Percentiles rank a stretch among this genome's conserved stretches.
Conservation (phyloP, 2,329 filamentous ascomycete genomes). For the Phaeomoniella chlamydospora region DNA sequence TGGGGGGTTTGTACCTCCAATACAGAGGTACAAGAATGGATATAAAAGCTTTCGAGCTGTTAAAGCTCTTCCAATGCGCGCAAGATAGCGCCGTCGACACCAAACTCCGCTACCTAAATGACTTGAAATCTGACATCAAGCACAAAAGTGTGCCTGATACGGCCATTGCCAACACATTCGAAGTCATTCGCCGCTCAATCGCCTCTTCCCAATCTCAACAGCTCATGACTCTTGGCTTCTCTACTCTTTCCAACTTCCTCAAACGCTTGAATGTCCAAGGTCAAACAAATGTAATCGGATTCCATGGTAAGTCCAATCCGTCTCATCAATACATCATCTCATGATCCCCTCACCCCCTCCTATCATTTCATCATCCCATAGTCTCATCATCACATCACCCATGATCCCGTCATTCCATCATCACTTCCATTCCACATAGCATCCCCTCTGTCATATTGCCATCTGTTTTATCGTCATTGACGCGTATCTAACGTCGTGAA, state of each 20-base stretch:
- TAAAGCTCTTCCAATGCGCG: conserved; percentile 41
- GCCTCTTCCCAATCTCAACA: conserved; percentile 51
- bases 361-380: too few species aligned
- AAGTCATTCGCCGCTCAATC: conserved; percentile 64
- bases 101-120: conserved; percentile 57
- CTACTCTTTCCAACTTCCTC: conserved; percentile 72
- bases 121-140: conserved; percentile 78
- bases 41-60: conserved; percentile 37
- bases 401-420: too few species aligned
- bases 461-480: not conserved
- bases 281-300: conserved; percentile 54
- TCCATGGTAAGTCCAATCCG: conserved; percentile 26
- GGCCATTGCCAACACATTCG: conserved; percentile 60
- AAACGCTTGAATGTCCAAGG: conserved; percentile 79
- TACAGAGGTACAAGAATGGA: conserved; percentile 50
- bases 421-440: not conserved
- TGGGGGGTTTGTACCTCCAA: conserved; percentile 2
- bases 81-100: conserved; percentile 50
- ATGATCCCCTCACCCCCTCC: too few species aligned
- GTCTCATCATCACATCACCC: not conserved
- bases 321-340: not conserved
- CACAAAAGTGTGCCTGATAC: conserved; percentile 74
- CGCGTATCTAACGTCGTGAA: too few species aligned
- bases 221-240: conserved; percentile 60
- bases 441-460: not conserved